Evolutionary conservation across 306 rosid species (phyloP).

Genomic region (Crotalaria pallida): DNA sequence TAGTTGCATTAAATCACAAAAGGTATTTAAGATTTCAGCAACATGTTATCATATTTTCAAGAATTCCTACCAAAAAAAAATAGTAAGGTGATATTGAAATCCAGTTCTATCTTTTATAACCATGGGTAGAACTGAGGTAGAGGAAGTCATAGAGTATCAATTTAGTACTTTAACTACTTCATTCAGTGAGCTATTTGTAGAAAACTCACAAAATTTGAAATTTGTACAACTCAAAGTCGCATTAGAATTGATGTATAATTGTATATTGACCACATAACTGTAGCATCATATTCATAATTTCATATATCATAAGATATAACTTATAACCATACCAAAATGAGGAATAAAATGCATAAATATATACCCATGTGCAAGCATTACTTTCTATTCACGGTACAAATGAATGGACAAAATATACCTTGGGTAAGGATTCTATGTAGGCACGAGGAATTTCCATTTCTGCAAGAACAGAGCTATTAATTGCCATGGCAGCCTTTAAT

Average conservation of each 20-base stretch:
- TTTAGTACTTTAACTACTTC: not conserved
- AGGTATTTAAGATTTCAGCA: not conserved
- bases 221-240: not conserved
- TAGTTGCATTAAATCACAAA: not conserved
- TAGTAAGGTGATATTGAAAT: not conserved
- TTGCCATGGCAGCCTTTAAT: conserved; percentile 86
- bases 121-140: not conserved
- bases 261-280: not conserved
- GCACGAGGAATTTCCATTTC: conserved; percentile 88
- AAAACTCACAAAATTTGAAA: not conserved
- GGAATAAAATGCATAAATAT: not conserved
- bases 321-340: conserved; percentile 2
- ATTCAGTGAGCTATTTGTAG: not conserved
- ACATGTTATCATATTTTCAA: not conserved
- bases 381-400: not conserved
- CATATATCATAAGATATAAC: too few species aligned
- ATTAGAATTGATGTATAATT: not conserved
- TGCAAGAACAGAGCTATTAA: conserved; percentile 73
- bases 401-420: conserved; percentile 39
- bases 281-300: not conserved
- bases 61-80: not conserved
- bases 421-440: conserved; percentile 67
- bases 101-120: not conserved
- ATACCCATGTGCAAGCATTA: not conserved
- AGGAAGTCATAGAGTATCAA: not conserved